A percentile compares a stretch with the other conserved stretches of the same genome.
phyloP scores from a whole-genome alignment of 257 asterid species.

The Solanum pimpinellifolium region DNA sequence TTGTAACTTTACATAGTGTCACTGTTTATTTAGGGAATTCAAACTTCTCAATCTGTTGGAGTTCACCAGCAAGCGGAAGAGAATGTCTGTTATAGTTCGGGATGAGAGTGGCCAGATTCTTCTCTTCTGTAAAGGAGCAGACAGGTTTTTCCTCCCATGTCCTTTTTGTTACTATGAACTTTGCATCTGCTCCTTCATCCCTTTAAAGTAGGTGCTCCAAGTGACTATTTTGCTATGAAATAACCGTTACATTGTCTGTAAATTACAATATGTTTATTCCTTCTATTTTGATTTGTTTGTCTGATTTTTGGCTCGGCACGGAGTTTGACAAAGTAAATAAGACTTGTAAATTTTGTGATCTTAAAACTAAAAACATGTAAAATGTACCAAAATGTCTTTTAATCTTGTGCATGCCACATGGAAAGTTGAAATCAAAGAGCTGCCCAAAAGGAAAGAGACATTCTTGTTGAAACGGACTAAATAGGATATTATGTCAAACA shows the following conservation, averaged over 20 bases:
- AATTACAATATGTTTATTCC: not conserved
- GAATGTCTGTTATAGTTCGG: slow-evolving; percentile 78
- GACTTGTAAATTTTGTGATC: not conserved
- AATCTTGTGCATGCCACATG: not conserved
- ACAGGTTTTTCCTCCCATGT: slow-evolving; percentile 39
- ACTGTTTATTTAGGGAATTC: slow-evolving; percentile 53
- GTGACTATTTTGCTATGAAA: not conserved
- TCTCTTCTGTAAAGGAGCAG: slow-evolving; percentile 94
- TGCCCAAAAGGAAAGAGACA: not conserved
- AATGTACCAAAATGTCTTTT: not conserved
- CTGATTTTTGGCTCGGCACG: not conserved
- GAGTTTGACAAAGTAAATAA: too few relatives aligned
- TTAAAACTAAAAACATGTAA: not conserved
- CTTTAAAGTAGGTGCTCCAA: not conserved
- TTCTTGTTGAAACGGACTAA: not conserved
- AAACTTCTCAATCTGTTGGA: slow-evolving; percentile 80
- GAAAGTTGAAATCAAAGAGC: not conserved
- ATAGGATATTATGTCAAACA: not conserved
- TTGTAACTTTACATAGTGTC: not conserved
- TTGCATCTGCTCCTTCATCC: not conserved
- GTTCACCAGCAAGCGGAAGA: slow-evolving; percentile 94
- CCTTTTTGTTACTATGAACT: not conserved
- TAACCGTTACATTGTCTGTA: not conserved
- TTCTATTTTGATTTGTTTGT: not conserved
- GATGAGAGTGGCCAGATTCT: slow-evolving; percentile 74